Evolutionary conservation across 2,329 filamentous ascomycete genomes (phyloP).

Genomic region (Stenocarpella maydis): DNA sequence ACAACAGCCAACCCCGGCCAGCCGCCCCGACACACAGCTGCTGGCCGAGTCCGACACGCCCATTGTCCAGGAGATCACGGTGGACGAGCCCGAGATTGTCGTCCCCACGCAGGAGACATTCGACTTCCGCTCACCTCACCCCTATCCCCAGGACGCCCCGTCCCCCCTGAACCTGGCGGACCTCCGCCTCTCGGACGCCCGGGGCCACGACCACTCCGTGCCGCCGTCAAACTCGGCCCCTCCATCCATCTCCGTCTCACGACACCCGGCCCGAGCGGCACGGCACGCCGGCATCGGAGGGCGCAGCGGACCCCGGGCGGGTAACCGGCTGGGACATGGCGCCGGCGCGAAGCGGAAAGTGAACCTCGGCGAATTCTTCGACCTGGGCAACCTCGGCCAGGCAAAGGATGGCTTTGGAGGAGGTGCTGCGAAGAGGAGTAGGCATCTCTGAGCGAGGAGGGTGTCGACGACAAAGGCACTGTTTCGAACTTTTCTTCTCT

Average conservation of each 20-base stretch:
- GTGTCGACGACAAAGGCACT: background rate
- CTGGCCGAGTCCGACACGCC: constrained; percentile 48
- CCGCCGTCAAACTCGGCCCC: constrained; percentile 38
- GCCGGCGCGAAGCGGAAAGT: constrained; percentile 78
- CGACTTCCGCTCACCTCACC: constrained; percentile 72
- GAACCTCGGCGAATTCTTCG: constrained; percentile 79
- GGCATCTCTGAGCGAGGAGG: constrained; percentile 50
- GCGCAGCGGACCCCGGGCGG: constrained; percentile 41
- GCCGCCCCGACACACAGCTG: constrained; percentile 45
- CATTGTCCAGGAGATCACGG: constrained; percentile 33
- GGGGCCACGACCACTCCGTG: constrained; percentile 49
- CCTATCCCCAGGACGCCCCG: constrained; percentile 61
- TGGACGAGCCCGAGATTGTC: constrained; percentile 48
- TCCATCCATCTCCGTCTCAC: constrained; percentile 31
- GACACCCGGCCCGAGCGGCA: constrained; percentile 26
- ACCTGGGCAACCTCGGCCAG: constrained; percentile 69
- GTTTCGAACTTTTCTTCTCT: constrained; percentile 7
- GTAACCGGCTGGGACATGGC: constrained; percentile 63
- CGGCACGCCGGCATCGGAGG: constrained; percentile 38
- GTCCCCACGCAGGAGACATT: constrained; percentile 69
- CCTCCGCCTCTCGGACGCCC: constrained; percentile 64
- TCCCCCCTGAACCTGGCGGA: constrained; percentile 67
- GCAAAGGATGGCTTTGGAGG: constrained; percentile 67
- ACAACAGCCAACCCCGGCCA: constrained; percentile 39
- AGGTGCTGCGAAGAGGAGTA: constrained; percentile 57